Evolutionary conservation across 1,284 basidiomycete species (phyloP).

Genomic region (Macrocystidia cucumis): DNA sequence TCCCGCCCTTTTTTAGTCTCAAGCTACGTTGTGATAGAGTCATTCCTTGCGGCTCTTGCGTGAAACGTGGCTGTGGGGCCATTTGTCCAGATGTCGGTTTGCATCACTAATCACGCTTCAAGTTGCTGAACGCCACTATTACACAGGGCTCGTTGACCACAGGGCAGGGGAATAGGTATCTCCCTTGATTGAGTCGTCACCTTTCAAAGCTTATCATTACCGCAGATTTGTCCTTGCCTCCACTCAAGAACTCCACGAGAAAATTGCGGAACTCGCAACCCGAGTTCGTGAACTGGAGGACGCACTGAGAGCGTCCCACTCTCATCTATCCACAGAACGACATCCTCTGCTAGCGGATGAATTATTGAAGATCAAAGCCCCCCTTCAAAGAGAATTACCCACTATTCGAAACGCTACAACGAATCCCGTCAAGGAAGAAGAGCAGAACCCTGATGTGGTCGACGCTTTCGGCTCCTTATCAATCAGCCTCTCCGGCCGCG

Average conservation of each 20-base stretch:
- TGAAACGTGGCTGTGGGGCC: conserved; percentile 65
- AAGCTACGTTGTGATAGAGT: conserved; percentile 71
- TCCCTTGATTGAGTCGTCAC: conserved; percentile 7
- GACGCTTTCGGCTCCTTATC: conserved; percentile 73
- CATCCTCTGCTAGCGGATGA: conserved; percentile 67
- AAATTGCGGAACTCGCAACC: conserved; percentile 65
- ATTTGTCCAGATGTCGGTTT: conserved; percentile 51
- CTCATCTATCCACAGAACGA: conserved; percentile 46
- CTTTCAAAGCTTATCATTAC: conserved; percentile 5
- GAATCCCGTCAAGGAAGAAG: conserved; percentile 42
- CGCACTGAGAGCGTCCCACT: conserved; percentile 51
- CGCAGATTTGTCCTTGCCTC: conserved; percentile 72
- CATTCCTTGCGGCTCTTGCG: conserved; percentile 57
- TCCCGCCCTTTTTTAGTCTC: conserved; percentile 32
- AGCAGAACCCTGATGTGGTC: conserved; percentile 59
- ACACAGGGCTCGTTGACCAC: conserved; percentile 64
- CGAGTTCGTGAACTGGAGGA: conserved; percentile 78
- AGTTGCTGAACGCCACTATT: conserved; percentile 3
- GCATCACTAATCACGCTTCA: neutral
- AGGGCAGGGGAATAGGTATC: conserved; percentile 70
- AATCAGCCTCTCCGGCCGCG: conserved; percentile 58
- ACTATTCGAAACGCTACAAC: conserved; percentile 18
- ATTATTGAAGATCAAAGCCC: conserved; percentile 62
- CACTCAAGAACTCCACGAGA: conserved; percentile 76
- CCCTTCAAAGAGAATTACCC: conserved; percentile 53